These are phyloP conservation scores for Russula sp. DNA, from an alignment of 768 basidiomycete species.

Conservation along the genomic window DNA sequence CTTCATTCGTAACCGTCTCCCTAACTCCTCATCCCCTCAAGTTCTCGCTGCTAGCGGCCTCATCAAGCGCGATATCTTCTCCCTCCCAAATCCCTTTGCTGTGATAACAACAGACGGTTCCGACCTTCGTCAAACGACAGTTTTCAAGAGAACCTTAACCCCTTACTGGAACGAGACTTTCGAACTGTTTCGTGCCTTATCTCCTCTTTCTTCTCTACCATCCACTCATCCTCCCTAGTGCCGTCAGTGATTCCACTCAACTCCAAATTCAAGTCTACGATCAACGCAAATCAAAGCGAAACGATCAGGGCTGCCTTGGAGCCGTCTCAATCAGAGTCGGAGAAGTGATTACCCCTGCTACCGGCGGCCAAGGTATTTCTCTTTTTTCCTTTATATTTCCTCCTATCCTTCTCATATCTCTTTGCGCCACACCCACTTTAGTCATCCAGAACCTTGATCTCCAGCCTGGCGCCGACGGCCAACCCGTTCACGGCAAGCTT, in stretches of 20 bases:
- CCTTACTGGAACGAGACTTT: slow-evolving; percentile 86
- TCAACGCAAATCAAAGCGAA: slow-evolving; percentile 81
- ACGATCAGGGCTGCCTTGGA: slow-evolving; percentile 70
- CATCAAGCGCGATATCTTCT: slow-evolving; percentile 72
- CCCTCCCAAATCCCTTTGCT: slow-evolving; percentile 85
- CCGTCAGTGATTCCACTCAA: slow-evolving; percentile 68
- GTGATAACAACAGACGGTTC: slow-evolving; percentile 80
- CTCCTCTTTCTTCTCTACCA: neutral
- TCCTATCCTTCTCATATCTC: neutral
- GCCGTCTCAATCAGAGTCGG: slow-evolving; percentile 46
- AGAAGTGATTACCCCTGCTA: slow-evolving; percentile 41
- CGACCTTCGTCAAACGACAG: slow-evolving; percentile 72
- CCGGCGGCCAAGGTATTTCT: slow-evolving; percentile 35
- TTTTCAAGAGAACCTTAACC: slow-evolving; percentile 63
- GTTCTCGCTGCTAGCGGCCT: slow-evolving; percentile 76
- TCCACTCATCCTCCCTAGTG: slow-evolving; percentile 41
- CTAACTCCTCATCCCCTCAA: slow-evolving; percentile 34
- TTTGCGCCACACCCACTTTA: slow-evolving; percentile 29
- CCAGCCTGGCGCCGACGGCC: slow-evolving; percentile 66
- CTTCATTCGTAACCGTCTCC: neutral
- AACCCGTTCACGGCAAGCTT: slow-evolving; percentile 80
- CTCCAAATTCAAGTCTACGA: slow-evolving; percentile 88
- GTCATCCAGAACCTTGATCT: slow-evolving; percentile 75
- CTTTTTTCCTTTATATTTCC: neutral
- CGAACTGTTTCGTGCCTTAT: slow-evolving; percentile 56